Evolutionary conservation across 768 basidiomycete genomes (phyloP).

Genomic region (Trametes maxima): DNA sequence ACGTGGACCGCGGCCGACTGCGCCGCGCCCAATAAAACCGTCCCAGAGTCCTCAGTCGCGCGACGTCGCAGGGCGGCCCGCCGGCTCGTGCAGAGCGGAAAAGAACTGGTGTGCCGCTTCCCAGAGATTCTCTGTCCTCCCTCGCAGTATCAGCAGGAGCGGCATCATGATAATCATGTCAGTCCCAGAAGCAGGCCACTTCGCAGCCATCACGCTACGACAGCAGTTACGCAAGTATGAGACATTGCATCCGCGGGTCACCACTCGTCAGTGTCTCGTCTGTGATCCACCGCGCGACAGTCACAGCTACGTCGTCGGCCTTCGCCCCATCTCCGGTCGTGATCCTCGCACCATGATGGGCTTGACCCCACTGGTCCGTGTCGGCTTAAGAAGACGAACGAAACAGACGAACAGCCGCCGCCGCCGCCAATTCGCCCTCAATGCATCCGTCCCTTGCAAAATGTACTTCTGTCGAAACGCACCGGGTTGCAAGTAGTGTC

Average conservation of each 20-base stretch:
- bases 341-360: background rate
- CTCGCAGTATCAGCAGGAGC: slow-evolving; percentile 16
- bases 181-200: background rate
- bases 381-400: no score
- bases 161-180: slow-evolving; percentile 18
- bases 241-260: background rate
- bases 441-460: no score
- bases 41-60: background rate
- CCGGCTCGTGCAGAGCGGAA: background rate
- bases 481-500: no score
- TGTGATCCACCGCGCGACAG: background rate
- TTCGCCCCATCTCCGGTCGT: no score
- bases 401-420: no score
- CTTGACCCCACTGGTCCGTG: background rate
- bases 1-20: no score
- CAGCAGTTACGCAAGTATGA: slow-evolving; percentile 3
- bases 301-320: no score
- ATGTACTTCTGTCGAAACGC: no score
- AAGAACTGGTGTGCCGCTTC: no score
- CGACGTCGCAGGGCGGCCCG: background rate
- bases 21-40: no score
- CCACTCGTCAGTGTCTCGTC: background rate
- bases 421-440: no score
- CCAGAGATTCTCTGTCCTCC: background rate
- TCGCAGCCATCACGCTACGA: slow-evolving; percentile 10